Evolutionary conservation across 2,329 filamentous ascomycete genomes (phyloP).

Genomic region (Chrysoporthe deuterocubensis): DNA sequence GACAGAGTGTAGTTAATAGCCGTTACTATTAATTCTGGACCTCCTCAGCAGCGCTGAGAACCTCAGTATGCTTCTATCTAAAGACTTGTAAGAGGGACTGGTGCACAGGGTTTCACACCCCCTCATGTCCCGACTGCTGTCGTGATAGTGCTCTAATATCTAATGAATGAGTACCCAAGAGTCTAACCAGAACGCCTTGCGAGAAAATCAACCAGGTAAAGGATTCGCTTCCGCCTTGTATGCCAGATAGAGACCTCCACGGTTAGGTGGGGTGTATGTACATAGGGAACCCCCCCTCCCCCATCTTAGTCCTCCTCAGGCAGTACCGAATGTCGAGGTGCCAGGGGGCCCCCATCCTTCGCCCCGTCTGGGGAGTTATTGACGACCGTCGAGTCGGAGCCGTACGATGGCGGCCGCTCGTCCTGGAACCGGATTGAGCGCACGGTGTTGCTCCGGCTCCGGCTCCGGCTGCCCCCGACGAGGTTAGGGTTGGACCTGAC

Average conservation of each 20-base stretch:
- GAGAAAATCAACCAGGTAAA: background rate
- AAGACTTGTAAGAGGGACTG: conserved; percentile 5
- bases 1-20: conserved; percentile 10
- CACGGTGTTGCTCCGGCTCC: conserved; percentile 21
- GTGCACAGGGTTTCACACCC: conserved; percentile 4
- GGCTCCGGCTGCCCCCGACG: conserved; percentile 7
- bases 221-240: conserved; percentile 12
- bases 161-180: conserved; percentile 6
- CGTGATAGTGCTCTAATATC: conserved; percentile 11
- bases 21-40: conserved; percentile 18
- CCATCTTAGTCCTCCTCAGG: conserved; percentile 9
- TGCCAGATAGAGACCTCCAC: background rate
- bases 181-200: conserved; percentile 28
- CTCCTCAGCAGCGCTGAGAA: conserved; percentile 10
- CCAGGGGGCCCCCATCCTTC: background rate
- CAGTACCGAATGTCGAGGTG: background rate
- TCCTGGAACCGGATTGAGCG: conserved; percentile 15
- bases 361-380: conserved; percentile 15
- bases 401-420: conserved; percentile 26
- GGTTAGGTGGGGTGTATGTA: too few relatives aligned
- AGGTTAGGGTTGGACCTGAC: conserved; percentile 9
- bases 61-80: conserved; percentile 17
- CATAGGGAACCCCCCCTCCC: too few relatives aligned
- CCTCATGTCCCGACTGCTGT: background rate
- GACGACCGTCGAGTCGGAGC: conserved; percentile 24